Conservation (phyloP, 148 eudicot genomes). For the Diospyros kaki region DNA sequence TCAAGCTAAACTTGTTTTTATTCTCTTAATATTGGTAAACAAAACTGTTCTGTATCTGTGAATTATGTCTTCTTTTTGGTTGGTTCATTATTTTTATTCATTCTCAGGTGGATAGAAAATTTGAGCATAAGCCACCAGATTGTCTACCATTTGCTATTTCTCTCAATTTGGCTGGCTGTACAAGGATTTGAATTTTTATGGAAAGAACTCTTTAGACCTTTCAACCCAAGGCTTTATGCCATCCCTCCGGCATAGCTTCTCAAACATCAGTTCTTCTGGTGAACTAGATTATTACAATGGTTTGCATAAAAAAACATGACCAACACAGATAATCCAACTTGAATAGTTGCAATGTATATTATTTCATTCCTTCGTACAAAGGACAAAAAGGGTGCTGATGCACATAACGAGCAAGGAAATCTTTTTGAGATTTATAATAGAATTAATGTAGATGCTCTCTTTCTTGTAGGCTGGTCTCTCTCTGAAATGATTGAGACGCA, state of each 20-base stretch:
- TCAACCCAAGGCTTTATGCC: no score
- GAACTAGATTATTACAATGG: no score
- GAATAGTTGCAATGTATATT: background rate
- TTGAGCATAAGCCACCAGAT: background rate
- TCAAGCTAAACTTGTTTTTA: background rate
- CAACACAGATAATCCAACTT: background rate
- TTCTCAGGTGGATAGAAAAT: background rate
- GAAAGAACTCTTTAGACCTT: no score
- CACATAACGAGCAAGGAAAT: background rate
- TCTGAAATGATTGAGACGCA: background rate
- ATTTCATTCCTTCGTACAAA: background rate
- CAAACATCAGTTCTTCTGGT: no score
- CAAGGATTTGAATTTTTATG: no score
- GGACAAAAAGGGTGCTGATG: background rate
- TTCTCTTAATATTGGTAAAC: background rate
- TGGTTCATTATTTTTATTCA: background rate
- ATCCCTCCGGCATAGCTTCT: no score
- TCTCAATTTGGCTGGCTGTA: conserved; percentile 49
- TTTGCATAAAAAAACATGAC: background rate
- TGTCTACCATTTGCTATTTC: background rate
- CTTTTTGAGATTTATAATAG: background rate
- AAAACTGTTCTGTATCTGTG: conserved; percentile 2
- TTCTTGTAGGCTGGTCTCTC: background rate
- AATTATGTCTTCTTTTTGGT: background rate
- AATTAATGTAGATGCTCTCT: background rate